These are phyloP conservation scores for Quercus tomentella DNA, from an alignment of 331 rosid genomes.

Conservation along the genomic window DNA sequence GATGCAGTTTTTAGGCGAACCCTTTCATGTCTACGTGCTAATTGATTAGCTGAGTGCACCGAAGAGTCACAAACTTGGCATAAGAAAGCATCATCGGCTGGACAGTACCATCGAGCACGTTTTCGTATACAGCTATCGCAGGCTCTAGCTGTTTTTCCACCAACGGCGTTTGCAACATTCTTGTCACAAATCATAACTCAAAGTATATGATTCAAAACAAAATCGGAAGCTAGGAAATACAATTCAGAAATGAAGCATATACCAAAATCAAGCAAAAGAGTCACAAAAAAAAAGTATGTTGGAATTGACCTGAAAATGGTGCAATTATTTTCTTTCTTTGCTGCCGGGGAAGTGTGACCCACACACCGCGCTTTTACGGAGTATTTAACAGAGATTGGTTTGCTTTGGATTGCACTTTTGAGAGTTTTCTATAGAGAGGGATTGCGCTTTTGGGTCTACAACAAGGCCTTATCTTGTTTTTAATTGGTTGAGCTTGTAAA, in stretches of 20 bases:
- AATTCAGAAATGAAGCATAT: not conserved
- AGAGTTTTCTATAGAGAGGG: conserved; percentile 9
- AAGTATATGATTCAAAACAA: conserved; percentile 4
- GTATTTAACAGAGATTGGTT: conserved; percentile 22
- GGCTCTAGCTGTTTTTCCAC: conserved; percentile 78
- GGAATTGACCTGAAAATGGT: not conserved
- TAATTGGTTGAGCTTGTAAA: conserved; percentile 50
- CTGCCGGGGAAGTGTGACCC: conserved; percentile 31
- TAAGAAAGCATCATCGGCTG: conserved; percentile 96
- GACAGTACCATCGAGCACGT: conserved; percentile 95
- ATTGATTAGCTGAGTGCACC: conserved; percentile 79
- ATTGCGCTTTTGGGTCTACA: conserved; percentile 41
- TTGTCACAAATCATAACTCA: conserved; percentile 38
- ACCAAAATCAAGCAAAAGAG: not conserved
- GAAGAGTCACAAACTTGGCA: conserved; percentile 78
- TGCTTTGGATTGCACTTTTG: conserved; percentile 52
- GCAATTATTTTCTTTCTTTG: not conserved
- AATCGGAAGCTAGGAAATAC: not conserved
- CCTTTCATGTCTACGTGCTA: conserved; percentile 71
- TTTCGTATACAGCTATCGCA: conserved; percentile 82
- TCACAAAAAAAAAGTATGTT: not conserved
- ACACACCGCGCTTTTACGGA: conserved; percentile 55
- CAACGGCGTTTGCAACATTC: conserved; percentile 46
- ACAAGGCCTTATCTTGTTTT: conserved; percentile 57
- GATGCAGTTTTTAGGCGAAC: conserved; percentile 65